phyloP scores from a whole-genome alignment of 169 alveolate species.

The Plasmodium sp. region DNA sequence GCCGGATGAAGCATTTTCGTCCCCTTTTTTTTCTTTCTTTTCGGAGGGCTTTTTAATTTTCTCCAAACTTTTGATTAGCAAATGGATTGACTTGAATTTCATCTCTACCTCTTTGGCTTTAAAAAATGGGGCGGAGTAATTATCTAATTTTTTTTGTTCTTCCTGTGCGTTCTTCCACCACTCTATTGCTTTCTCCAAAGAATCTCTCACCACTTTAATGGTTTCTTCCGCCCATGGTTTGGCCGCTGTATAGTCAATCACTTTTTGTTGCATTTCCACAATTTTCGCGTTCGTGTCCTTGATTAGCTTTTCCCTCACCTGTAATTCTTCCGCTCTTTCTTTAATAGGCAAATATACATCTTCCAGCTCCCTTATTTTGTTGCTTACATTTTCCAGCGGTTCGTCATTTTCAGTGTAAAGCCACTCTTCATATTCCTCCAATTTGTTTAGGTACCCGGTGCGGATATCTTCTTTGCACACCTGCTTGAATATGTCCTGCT shows the following conservation, averaged over 20 bases:
- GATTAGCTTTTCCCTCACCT: conserved; percentile 30
- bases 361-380: conserved; percentile 47
- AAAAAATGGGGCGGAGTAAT: conserved; percentile 65
- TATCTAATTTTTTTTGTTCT: conserved; percentile 74
- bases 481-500: conserved; percentile 61
- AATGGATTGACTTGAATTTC: conserved; percentile 7
- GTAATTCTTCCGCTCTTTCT: conserved; percentile 74
- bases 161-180: conserved; percentile 69
- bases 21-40: not conserved
- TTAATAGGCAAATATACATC: conserved; percentile 62
- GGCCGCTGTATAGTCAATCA: conserved; percentile 1
- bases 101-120: conserved; percentile 61
- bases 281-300: conserved; percentile 37
- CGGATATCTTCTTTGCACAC: conserved; percentile 45
- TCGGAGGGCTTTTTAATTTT: conserved; percentile 42
- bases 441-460: conserved; percentile 34
- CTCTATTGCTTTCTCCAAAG: conserved; percentile 44
- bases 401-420: conserved; percentile 68
- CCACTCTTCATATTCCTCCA: conserved; percentile 76
- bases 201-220: conserved; percentile 37
- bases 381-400: conserved; percentile 72
- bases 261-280: conserved; percentile 40
- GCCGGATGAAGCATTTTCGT: not conserved
- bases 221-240: conserved; percentile 74
- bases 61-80: conserved; percentile 23